A percentile compares a stretch with the other conserved stretches of the same genome.
Evolutionary conservation across 2,329 filamentous ascomycete genomes (phyloP).

Genomic region (Penicillium capsulatum): DNA sequence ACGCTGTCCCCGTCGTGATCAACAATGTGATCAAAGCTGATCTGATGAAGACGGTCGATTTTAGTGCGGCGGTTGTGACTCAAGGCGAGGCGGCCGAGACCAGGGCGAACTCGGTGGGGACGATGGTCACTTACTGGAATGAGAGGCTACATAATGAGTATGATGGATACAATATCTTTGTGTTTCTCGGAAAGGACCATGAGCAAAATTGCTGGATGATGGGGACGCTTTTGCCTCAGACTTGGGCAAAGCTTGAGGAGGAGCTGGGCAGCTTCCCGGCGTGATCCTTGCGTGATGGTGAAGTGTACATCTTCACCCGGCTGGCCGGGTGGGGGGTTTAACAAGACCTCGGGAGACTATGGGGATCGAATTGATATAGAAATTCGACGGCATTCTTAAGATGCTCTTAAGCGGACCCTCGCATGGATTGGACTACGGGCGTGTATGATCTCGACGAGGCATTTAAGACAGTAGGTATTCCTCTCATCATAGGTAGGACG

Average conservation of each 20-base stretch:
- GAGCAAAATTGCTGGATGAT: constrained; percentile 12
- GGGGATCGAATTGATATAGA: too few species aligned
- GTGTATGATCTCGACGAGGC: too few species aligned
- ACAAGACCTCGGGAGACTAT: too few species aligned
- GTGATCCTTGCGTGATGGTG: too few species aligned
- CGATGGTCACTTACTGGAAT: constrained; percentile 12
- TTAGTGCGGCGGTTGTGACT: constrained; percentile 6
- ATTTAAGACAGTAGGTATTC: too few species aligned
- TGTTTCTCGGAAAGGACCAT: constrained; percentile 13
- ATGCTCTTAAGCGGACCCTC: too few species aligned
- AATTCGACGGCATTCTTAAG: too few species aligned
- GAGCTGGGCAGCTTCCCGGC: not conserved
- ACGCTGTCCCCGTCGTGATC: constrained; percentile 3
- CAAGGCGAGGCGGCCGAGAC: constrained; percentile 6
- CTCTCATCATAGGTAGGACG: too few species aligned
- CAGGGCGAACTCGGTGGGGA: constrained; percentile 9
- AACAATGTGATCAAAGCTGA: constrained; percentile 13
- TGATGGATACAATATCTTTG: constrained; percentile 6
- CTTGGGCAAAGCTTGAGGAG: constrained; percentile 11
- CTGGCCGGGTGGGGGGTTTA: too few species aligned
- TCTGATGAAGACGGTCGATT: constrained; percentile 8
- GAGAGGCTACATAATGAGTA: constrained; percentile 8
- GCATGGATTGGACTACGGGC: too few species aligned
- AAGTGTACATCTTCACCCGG: too few species aligned
- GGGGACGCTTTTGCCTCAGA: constrained; percentile 7